A percentile compares a stretch with the other conserved stretches of the same genome.
Evolutionary conservation across 2,329 filamentous ascomycete genomes (phyloP).

Genomic region (Microdochium paspali): DNA sequence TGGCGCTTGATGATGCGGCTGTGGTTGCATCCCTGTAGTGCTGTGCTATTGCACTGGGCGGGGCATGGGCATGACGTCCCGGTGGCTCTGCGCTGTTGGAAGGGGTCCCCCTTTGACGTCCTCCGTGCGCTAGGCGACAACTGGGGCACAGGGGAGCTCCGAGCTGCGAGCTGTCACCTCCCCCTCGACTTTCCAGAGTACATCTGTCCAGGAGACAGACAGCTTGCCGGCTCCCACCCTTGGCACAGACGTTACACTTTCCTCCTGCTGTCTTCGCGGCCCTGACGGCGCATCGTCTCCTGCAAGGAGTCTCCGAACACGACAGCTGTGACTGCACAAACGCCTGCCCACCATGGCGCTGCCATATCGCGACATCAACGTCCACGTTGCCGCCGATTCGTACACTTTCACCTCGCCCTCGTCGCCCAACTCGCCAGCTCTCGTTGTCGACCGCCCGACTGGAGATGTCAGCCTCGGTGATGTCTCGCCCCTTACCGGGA

Average conservation of each 20-base stretch:
- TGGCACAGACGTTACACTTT: no score
- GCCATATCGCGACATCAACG: slow-evolving; percentile 94
- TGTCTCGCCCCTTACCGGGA: slow-evolving; percentile 63
- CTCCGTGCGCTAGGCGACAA: no score
- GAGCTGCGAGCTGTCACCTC: background rate
- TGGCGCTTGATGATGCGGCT: no score
- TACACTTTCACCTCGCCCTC: slow-evolving; percentile 97
- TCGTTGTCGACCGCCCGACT: slow-evolving; percentile 85
- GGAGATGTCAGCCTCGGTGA: slow-evolving; percentile 83
- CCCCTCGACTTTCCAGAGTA: no score
- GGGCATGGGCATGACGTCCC: background rate
- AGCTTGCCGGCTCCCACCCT: background rate
- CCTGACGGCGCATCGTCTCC: no score
- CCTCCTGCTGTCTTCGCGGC: no score
- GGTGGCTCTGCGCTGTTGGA: no score
- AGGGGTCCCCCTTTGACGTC: no score
- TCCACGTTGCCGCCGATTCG: slow-evolving; percentile 82
- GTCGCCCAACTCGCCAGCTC: slow-evolving; percentile 75
- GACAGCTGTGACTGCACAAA: background rate
- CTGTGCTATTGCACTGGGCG: background rate
- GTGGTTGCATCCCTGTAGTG: background rate
- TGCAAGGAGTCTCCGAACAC: no score
- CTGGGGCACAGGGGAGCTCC: background rate
- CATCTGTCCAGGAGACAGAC: background rate
- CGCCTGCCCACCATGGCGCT: slow-evolving; percentile 22